Evolutionary conservation across 805 yeast species (phyloP), one percentile per base, ranked within the genome.

Genomic region (Kregervanrija delftensis): DNA sequence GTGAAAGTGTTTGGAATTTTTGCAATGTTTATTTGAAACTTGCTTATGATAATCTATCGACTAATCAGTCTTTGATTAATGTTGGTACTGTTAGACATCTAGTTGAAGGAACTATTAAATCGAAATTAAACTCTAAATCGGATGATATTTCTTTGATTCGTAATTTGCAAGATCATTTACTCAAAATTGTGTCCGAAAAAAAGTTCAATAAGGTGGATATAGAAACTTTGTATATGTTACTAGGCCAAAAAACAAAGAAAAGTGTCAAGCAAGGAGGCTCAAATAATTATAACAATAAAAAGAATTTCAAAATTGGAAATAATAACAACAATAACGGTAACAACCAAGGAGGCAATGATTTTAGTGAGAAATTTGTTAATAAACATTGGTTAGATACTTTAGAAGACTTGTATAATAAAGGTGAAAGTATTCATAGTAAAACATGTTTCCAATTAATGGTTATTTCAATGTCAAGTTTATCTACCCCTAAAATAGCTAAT

Each of bases 1-100:
- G 85, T 3, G 81, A 73, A 39, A 62, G 79, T 2, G 58, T 79
- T 0, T 85, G 95, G 95, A 67, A 82, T 50, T 74, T 85, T 46
- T 69, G 77, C 10, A 71, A 67, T 43, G 66, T 81, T 1, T 85
- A 81, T 57, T 71, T 72, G 2, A 63, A 64, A 11, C 44, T 66
- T 40, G 66, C 67, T 1, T 37, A 47, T 41, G 58, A 58, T 43
- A 64, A 63, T 39, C 33, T 42, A 6, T 40, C 56, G 8, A 44
- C 46, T 14, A 64, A 64, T 42, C 65, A 61, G 39, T 58, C 65
- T 2, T 44, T 64, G 31, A 56, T 66, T 31, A 61, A 55, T 11
- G 35, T 59, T 0, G 55, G 64, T 1, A 47, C 64, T 1, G 79
- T 83, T 0, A 66, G 85, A 40, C 66, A 71, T 0, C 57, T 85